These are phyloP conservation scores for Ganoderma sinense DNA, from an alignment of 1,284 basidiomycete species.

Conservation along the genomic window DNA sequence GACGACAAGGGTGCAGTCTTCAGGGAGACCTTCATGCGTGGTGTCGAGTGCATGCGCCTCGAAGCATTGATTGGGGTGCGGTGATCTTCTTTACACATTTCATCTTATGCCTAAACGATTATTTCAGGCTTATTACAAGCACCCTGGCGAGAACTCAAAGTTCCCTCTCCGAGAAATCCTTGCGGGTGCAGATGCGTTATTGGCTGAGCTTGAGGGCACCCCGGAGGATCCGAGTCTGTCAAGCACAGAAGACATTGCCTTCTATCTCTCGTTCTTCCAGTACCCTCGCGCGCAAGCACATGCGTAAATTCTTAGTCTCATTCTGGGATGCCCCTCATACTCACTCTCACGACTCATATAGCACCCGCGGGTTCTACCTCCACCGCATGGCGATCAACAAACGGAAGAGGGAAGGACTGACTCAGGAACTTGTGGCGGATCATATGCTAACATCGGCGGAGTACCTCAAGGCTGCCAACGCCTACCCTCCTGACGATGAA, in stretches of 20 bases:
- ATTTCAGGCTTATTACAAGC: constrained; percentile 21
- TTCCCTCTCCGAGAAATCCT: constrained; percentile 36
- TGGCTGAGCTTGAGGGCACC: constrained; percentile 36
- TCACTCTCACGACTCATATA: constrained; percentile 17
- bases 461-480: constrained; percentile 39
- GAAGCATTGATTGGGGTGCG: constrained; percentile 42
- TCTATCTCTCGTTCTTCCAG: constrained; percentile 42
- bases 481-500: constrained; percentile 45
- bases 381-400: constrained; percentile 23
- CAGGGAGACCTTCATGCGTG: constrained; percentile 41
- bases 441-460: constrained; percentile 30
- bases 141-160: constrained; percentile 29
- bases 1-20: constrained; percentile 43
- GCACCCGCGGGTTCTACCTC: constrained; percentile 45
- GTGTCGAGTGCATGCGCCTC: constrained; percentile 41
- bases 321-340: neutral
- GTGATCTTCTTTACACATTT: neutral
- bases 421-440: neutral
- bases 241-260: constrained; percentile 32
- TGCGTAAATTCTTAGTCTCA: constrained; percentile 39
- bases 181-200: constrained; percentile 38
- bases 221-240: constrained; percentile 5
- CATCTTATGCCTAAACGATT: neutral
- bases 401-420: neutral
- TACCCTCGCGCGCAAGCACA: constrained; percentile 47